Percentiles rank a stretch among this genome's conserved stretches.
These are phyloP conservation scores for Cystofilobasidium capitatum DNA, from an alignment of 768 basidiomycete genomes.

Conservation along the genomic window DNA sequence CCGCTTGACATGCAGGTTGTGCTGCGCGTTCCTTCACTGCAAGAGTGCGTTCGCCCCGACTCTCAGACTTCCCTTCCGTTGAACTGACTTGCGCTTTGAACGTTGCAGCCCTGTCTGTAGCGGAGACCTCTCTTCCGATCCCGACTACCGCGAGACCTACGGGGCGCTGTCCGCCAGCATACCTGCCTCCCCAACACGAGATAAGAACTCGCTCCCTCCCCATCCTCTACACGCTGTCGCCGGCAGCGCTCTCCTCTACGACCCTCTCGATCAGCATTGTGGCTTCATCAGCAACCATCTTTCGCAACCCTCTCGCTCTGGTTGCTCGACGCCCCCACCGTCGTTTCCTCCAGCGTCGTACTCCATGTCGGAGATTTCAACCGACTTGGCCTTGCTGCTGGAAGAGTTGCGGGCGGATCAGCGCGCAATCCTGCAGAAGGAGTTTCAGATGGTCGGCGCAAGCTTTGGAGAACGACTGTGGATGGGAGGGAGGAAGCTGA, in stretches of 20 bases:
- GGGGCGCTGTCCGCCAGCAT: no score
- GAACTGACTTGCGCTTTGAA: neutral
- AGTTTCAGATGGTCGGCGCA: conserved; percentile 17
- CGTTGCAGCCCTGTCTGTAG: neutral
- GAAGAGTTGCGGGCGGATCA: conserved; percentile 24
- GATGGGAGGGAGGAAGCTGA: conserved; percentile 18
- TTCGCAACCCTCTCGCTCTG: neutral
- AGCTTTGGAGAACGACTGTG: conserved; percentile 18
- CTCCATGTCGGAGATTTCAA: conserved; percentile 22
- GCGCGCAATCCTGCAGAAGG: conserved; percentile 15
- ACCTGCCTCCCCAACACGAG: no score
- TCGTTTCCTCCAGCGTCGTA: neutral
- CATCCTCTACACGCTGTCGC: neutral
- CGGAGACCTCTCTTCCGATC: neutral
- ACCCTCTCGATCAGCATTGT: neutral
- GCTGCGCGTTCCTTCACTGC: conserved; percentile 7
- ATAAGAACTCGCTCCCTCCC: neutral
- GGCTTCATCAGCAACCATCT: neutral
- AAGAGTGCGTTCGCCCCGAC: conserved; percentile 1
- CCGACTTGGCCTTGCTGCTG: conserved; percentile 20
- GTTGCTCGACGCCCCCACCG: neutral
- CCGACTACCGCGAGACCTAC: no score
- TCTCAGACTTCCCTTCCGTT: neutral
- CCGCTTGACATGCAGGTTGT: neutral
- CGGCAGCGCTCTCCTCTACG: neutral